Evolutionary conservation across 2,329 filamentous ascomycete genomes (phyloP).

Genomic region (Xylaria hypoxylon): DNA sequence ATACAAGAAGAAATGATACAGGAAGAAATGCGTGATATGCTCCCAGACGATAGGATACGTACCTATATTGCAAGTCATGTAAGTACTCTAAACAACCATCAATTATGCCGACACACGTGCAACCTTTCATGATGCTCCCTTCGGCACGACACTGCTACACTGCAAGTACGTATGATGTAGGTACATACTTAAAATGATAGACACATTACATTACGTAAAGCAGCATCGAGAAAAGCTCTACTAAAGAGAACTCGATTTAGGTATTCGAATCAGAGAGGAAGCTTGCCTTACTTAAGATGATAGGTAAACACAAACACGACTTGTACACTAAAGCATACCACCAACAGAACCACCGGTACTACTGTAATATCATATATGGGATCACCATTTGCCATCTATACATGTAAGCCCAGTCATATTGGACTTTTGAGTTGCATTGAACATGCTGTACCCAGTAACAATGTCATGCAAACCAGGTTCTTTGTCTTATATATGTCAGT

Average conservation of each 20-base stretch:
- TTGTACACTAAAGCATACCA: too few species aligned
- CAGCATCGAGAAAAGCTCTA: neutral
- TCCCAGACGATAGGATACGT: conserved; percentile 1
- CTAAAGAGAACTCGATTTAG: neutral
- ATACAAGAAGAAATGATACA: neutral
- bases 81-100: conserved; percentile 1
- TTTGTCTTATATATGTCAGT: conserved; percentile 14
- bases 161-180: conserved; percentile 1
- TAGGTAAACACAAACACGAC: neutral
- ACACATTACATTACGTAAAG: conserved; percentile 9
- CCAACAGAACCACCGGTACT: neutral
- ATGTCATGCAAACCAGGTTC: conserved; percentile 18
- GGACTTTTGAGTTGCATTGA: conserved; percentile 10
- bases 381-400: neutral
- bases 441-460: conserved; percentile 19
- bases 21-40: neutral
- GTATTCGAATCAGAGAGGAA: neutral
- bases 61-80: neutral
- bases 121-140: conserved; percentile 15
- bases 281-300: neutral
- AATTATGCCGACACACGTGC: conserved; percentile 18
- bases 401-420: conserved; percentile 10
- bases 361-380: neutral
- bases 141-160: conserved; percentile 9
- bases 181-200: conserved; percentile 5